Conservation (phyloP, 441 rosid genomes). For the Gossypium gossypioides region DNA sequence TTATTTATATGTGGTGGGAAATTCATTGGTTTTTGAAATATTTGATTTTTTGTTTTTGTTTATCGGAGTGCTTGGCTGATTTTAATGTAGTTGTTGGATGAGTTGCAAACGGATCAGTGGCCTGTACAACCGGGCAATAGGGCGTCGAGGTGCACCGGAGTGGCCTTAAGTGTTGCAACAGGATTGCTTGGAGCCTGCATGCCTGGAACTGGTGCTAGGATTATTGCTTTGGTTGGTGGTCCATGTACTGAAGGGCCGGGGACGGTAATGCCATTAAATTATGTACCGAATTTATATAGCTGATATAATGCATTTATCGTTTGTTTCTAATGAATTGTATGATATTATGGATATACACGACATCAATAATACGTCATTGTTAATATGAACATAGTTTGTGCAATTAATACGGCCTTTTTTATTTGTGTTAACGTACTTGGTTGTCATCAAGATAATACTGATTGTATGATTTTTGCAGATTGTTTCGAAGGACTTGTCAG, state of each 20-base stretch:
- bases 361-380: not conserved
- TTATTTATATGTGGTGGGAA: not conserved
- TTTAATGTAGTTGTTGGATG: conserved; percentile 69
- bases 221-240: conserved; percentile 89
- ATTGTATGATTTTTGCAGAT: conserved; percentile 44
- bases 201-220: conserved; percentile 91
- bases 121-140: conserved; percentile 69
- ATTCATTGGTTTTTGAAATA: not conserved
- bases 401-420: not conserved
- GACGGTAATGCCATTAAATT: conserved; percentile 45
- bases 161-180: conserved; percentile 83
- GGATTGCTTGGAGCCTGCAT: conserved; percentile 89
- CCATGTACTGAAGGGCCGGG: conserved; percentile 99
- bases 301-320: not conserved
- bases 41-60: not conserved
- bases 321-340: not conserved
- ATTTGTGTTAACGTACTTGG: not conserved
- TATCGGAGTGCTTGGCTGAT: not conserved
- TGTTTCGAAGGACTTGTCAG: conserved; percentile 88
- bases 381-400: not conserved
- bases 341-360: not conserved
- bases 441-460: not conserved
- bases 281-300: not conserved
- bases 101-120: conserved; percentile 95
- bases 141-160: conserved; percentile 79